phyloP scores from a whole-genome alignment of 1,284 basidiomycete species.

The Cryptococcus jaspeensis region DNA sequence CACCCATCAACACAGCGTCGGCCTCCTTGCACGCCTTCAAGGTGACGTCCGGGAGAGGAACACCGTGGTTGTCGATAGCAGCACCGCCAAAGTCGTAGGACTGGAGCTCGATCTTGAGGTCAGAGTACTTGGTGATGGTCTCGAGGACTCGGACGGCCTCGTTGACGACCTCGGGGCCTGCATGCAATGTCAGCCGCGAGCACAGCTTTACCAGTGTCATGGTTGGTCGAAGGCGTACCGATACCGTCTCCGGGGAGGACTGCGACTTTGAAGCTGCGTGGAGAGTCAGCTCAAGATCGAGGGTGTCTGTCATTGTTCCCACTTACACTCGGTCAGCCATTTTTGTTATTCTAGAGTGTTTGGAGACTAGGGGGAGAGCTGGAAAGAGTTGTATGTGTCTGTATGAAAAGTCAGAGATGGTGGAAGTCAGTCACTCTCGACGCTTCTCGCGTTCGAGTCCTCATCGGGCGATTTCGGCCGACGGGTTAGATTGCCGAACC shows the following conservation, averaged over 20 bases:
- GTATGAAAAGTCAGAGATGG: slow-evolving; percentile 7
- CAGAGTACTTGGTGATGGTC: slow-evolving; percentile 65
- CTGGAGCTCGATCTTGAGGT: slow-evolving; percentile 68
- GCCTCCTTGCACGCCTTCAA: slow-evolving; percentile 82
- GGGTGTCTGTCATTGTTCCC: not conserved
- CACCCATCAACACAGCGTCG: slow-evolving; percentile 90
- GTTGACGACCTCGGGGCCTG: slow-evolving; percentile 90
- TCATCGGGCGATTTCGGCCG: not conserved
- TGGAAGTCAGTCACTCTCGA: not conserved
- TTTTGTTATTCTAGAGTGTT: slow-evolving; percentile 1
- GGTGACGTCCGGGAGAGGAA: slow-evolving; percentile 81
- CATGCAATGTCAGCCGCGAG: not conserved
- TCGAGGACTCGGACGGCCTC: slow-evolving; percentile 86
- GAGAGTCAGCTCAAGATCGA: not conserved
- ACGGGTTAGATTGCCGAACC: not conserved
- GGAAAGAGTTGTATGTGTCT: not conserved
- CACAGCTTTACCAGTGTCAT: too few relatives aligned
- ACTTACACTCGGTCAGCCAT: slow-evolving; percentile 26
- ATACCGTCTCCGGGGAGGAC: slow-evolving; percentile 96
- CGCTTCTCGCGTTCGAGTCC: too few relatives aligned
- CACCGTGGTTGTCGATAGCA: slow-evolving; percentile 84
- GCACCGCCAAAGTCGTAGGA: slow-evolving; percentile 84
- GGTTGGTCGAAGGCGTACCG: slow-evolving; percentile 57
- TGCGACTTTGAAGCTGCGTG: slow-evolving; percentile 67
- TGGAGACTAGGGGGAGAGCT: not conserved